phyloP scores from a whole-genome alignment of 306 rosid genomes.

The Cucurbita pepo region DNA sequence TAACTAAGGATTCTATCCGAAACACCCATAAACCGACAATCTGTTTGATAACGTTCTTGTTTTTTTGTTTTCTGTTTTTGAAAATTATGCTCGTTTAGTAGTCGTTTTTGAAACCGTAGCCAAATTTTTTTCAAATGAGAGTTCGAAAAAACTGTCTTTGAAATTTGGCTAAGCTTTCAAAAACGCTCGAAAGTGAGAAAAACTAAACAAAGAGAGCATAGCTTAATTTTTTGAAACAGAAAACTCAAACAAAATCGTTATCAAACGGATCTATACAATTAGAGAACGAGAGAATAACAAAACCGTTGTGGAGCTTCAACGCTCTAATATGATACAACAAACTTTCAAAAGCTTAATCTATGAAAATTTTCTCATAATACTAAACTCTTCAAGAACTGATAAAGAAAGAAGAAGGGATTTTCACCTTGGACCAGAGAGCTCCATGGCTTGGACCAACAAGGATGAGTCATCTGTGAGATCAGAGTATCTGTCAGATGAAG shows the following conservation, averaged over 20 bases:
- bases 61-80: neutral
- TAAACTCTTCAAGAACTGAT: neutral
- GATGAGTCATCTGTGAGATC: conserved; percentile 91
- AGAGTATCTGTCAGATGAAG: conserved; percentile 63
- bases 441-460: conserved; percentile 88
- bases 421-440: conserved; percentile 93
- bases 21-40: neutral
- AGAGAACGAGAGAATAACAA: conserved; percentile 18
- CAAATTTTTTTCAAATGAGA: neutral
- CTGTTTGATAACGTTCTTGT: neutral
- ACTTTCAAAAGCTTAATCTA: conserved; percentile 22
- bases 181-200: neutral
- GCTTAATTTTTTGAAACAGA: neutral
- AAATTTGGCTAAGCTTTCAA: neutral
- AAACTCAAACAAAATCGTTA: neutral
- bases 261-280: conserved; percentile 29
- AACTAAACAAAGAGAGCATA: neutral
- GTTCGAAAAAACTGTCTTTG: neutral
- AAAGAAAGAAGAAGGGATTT: neutral
- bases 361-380: conserved; percentile 4
- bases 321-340: conserved; percentile 31
- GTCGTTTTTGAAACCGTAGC: neutral
- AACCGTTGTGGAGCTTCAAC: conserved; percentile 11
- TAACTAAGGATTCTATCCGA: neutral
- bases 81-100: neutral